Percentiles rank a stretch among this genome's conserved stretches.
Conservation (phyloP, 2,329 filamentous ascomycete genomes). For the Capronia americana region DNA sequence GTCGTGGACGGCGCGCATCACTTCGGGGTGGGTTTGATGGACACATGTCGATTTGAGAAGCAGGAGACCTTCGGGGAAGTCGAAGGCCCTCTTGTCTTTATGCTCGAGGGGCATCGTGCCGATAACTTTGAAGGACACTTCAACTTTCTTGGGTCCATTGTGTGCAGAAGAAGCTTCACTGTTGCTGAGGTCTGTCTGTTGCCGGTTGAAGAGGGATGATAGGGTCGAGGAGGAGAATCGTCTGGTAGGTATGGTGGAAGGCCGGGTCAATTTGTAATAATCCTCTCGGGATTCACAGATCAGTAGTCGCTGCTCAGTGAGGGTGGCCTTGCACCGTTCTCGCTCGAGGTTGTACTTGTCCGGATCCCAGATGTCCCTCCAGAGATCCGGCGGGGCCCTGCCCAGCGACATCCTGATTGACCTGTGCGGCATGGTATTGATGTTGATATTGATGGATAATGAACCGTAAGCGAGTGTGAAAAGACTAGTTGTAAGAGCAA, state of each 20-base stretch:
- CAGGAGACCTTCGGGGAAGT: constrained; percentile 1
- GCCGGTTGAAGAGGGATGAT: neutral
- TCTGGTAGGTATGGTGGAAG: neutral
- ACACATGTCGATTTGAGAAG: neutral
- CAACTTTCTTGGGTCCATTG: neutral
- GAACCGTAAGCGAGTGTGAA: neutral
- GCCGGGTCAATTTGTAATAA: neutral
- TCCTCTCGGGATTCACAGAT: neutral
- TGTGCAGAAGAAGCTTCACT: neutral
- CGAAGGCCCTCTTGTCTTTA: neutral
- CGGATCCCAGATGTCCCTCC: constrained; percentile 10
- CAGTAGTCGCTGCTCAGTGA: constrained; percentile 11
- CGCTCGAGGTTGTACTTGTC: constrained; percentile 7
- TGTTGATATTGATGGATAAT: constrained; percentile 4
- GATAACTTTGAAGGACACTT: neutral
- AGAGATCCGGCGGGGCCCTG: neutral
- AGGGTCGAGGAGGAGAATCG: neutral
- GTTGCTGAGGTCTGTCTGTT: neutral
- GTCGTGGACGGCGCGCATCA: constrained; percentile 1
- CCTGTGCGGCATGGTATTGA: constrained; percentile 17
- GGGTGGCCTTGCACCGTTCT: constrained; percentile 9
- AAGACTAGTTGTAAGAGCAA: neutral
- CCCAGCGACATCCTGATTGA: constrained; percentile 11
- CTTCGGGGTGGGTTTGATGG: neutral
- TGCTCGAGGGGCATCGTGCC: constrained; percentile 2